Base-by-base conservation (phyloP, 2,329 filamentous ascomycete genomes). In the Alternaria alternata region DNA sequence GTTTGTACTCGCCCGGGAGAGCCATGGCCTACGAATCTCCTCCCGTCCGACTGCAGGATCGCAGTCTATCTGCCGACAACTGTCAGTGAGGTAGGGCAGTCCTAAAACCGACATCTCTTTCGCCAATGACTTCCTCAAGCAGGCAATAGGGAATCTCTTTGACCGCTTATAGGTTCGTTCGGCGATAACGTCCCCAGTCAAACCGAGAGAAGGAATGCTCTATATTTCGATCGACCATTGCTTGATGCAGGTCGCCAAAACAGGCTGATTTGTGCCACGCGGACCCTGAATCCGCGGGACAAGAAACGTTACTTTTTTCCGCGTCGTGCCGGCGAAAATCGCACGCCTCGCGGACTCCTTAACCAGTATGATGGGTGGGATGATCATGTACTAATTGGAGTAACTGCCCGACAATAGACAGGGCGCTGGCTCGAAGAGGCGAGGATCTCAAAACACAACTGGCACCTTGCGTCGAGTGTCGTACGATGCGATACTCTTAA, bases 401-500 rank as follows among this genome's bases (percentile, higher is more conserved):
- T 26, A 57, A 60, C 49, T 39, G 54, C 14, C 49, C 47, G 47
- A 54, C 22, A 26, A 55, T 7, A 43, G 57, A 46, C 42, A 26
- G 44, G 34, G 42, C 49, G 38, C 54, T 28, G 59, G 41, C 56
- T 41, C 12, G 43, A 49, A 60, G 42, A 47, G 44, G 38, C 20
- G 34, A 20, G 41, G 52, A 64, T 54, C 51, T 48, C 59, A 52
- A 63, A 61, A 64, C 64, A 58, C 54, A 55, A 30, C 32, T 53
- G 53, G 38, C 44, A 51, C 52, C 46, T 52, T 55, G 55, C 54
- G 39, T 57, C 41, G 42, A 63, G 52, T 42, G 52, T 67, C 62
- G 62, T 67, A 66, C 64, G 64, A 65, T 63, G 39, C 52, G 52
- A 54, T 63, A 51, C 52, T 54, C 43, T 56, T 51, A 56, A 61